Percentiles rank a stretch among this genome's conserved stretches.
Evolutionary conservation across 2,329 filamentous ascomycete species (phyloP).

Genomic region (Juglanconis juglandina): DNA sequence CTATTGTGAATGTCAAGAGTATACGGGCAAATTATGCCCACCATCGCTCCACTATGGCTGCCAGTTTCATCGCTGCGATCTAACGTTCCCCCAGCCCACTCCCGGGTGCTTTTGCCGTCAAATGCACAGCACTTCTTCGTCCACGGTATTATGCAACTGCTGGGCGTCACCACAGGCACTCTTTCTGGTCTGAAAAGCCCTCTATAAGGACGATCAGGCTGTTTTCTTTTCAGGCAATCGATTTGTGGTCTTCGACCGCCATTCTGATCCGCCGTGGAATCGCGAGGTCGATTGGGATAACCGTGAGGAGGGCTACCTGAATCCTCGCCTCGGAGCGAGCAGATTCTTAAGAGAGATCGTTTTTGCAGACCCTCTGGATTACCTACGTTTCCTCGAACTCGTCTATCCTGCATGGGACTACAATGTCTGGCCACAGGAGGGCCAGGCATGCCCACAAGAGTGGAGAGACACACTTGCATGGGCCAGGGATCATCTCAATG

Average conservation of each 20-base stretch:
- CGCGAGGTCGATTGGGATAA: not conserved
- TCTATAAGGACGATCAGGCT: slow-evolving; percentile 12
- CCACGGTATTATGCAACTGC: slow-evolving; percentile 10
- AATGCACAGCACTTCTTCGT: slow-evolving; percentile 3
- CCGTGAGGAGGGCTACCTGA: not conserved
- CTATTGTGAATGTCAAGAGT: not conserved
- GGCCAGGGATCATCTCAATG: not conserved
- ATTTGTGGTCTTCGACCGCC: not conserved
- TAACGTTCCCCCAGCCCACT: not conserved
- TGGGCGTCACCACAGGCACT: slow-evolving; percentile 13
- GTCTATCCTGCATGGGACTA: slow-evolving; percentile 2
- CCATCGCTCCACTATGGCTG: slow-evolving; percentile 6
- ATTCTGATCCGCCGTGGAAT: not conserved
- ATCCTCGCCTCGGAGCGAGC: not conserved
- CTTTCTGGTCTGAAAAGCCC: slow-evolving; percentile 14
- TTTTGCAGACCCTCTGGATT: not conserved
- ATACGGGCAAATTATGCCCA: not conserved
- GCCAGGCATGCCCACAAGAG: not conserved
- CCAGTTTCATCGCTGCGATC: slow-evolving; percentile 1
- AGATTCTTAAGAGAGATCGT: not conserved
- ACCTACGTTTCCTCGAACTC: slow-evolving; percentile 8
- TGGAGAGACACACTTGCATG: slow-evolving; percentile 8
- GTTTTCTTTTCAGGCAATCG: slow-evolving; percentile 13
- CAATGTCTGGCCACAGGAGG: not conserved
- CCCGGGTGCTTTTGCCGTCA: slow-evolving; percentile 18